Evolutionary conservation across 805 yeast species (phyloP), one percentile per base, ranked within the genome.

Genomic region (Starmerella floricola): DNA sequence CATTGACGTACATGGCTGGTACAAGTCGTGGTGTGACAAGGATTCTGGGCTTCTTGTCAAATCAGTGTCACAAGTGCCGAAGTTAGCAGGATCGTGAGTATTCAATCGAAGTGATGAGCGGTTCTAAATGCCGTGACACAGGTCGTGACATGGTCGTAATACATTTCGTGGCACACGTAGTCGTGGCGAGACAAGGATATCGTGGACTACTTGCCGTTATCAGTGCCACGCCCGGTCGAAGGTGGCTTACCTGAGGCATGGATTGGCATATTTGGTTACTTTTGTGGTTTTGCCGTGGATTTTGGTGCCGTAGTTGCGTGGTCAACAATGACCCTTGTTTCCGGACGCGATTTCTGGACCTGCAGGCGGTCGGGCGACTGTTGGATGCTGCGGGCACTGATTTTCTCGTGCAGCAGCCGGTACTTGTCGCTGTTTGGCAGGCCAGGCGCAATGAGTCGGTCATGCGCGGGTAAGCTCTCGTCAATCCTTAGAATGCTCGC

Each of bases 361-460:
- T 33, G 21, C 17, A 33, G 27, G 5, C n/a, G 27, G 10, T 16
- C 26, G n/a, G 36, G 36, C 10, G 36, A 24, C 15, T 36, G 23
- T 6, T 8, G 6, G 5, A 36, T 8, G 18, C 39, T 36, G 11
- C 39, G 19, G 8, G 18, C 8, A 16, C 23, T 8, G 17, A 36
- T 36, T 13, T 15, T 34, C 24, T 40, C 26, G 28, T 41, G 39
- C n/a, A 44, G 19, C 10, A 20, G 41, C 20, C 36, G 31, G 28
- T 31, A 40, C 8, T 36, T 44, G 5, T 20, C 19, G 18, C 24
- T 27, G 29, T 35, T 16, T 12, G 40, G 31, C 27, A 28, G 36
- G 13, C 35, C 33, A 6, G 45, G 34, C 10, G 38, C 33, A 10
- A 37, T 8, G 18, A 44, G 34, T 11, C 46, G 31, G 34, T 45